These are phyloP conservation scores for Taxawa tesnikishii DNA, from an alignment of 2,329 filamentous ascomycete genomes.

Conservation along the genomic window DNA sequence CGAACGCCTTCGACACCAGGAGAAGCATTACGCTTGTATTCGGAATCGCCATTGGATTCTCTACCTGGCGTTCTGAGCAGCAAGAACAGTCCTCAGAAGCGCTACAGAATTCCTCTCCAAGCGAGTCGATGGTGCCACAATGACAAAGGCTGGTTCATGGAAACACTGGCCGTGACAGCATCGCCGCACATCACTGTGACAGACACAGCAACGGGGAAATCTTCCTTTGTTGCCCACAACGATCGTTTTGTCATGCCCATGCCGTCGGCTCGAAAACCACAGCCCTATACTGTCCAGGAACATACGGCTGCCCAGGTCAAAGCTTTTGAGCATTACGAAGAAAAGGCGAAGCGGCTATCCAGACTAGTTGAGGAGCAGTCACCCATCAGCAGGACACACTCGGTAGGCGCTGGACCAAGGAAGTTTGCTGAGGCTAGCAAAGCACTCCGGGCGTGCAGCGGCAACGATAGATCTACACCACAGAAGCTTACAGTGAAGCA, in stretches of 20 bases:
- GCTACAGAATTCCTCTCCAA: background rate
- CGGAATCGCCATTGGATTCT: conserved; percentile 3
- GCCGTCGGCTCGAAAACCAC: conserved; percentile 21
- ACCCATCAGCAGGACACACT: conserved; percentile 5
- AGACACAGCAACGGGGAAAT: conserved; percentile 1
- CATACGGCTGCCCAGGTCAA: conserved; percentile 16
- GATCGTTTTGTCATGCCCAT: conserved; percentile 20
- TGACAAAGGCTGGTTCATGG: conserved; percentile 11
- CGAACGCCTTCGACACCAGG: conserved; percentile 16
- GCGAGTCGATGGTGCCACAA: conserved; percentile 8
- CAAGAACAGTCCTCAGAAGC: background rate
- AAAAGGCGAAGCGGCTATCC: conserved; percentile 16
- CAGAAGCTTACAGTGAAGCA: background rate
- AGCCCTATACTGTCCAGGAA: conserved; percentile 18
- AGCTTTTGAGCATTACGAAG: conserved; percentile 17
- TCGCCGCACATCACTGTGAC: conserved; percentile 5
- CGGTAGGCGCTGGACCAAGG: conserved; percentile 6
- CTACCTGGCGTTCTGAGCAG: background rate
- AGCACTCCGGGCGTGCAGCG: conserved; percentile 4
- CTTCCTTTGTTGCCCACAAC: conserved; percentile 5
- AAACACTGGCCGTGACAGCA: conserved; percentile 5
- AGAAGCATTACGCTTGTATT: conserved; percentile 15
- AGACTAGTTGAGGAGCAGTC: conserved; percentile 5
- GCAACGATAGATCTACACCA: background rate
- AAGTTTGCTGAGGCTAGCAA: conserved; percentile 8